Base-by-base conservation (phyloP, 768 basidiomycete species). In the Cubamyces lactineus region DNA sequence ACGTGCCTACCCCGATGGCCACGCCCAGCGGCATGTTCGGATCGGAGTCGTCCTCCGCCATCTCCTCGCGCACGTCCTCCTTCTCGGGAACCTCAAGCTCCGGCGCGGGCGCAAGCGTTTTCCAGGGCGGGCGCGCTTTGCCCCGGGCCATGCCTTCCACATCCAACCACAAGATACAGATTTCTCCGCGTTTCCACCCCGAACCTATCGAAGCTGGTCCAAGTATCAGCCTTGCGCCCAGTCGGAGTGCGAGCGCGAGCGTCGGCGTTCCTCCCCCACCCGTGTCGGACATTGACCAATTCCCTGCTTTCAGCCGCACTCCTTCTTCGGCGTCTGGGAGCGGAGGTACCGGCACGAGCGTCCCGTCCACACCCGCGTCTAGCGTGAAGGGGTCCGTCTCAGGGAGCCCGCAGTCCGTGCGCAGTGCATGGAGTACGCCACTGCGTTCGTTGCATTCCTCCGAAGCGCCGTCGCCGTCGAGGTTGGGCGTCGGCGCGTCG, bases 151-250 rank as follows among this genome's bases (percentile, higher is more conserved):
- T 56, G 23, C 72, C 73, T 0, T 75, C 79, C 8, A 59, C 61
- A 5, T 83, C 83, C 5, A 82, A 81, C 61, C 69, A 73, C 43
- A 88, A 86, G 73, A 73, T 87, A 1, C 85, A 84, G 45, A 75
- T 87, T 1, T 85, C 86, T 0, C 83, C 84, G 1, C 70, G 70
- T 19, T 72, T 78, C 62, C 67, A 73, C 11, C 79, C 77, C 1
- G 86, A 89, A 70, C 80, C 86, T 2, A 81, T 77, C 72, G 83
- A 86, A 70, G 86, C 86, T 0, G 82, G 82, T 6, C 66, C 70
- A 28, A 75, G 69, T 59, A 65, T 71, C 38, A 76, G 73, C 38
- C 74, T 73, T 0, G 40, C 45, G 47, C 34, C 24, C 24, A 45
- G 59, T 46, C 47, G 49, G 28, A 46, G 63, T 63, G 50, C 51